phyloP scores from a whole-genome alignment of 2,329 filamentous ascomycete genomes.

The Epichloe aotearoae region DNA sequence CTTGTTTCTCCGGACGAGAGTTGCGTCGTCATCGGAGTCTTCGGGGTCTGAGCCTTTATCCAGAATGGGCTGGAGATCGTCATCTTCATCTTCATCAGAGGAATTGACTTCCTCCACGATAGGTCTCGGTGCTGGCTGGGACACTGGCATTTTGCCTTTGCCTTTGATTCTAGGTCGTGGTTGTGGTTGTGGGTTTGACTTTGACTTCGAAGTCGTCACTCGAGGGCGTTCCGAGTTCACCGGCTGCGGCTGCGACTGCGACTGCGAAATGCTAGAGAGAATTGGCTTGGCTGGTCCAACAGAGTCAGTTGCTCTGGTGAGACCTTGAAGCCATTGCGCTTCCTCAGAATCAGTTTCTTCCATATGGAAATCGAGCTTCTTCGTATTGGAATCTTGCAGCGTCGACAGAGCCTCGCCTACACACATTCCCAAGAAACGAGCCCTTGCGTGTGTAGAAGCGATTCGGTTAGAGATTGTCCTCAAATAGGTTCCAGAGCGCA shows the following conservation, averaged over 20 bases:
- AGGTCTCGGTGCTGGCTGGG: slow-evolving; percentile 24
- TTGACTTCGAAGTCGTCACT: background rate
- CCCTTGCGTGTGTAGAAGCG: slow-evolving; percentile 57
- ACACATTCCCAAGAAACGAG: slow-evolving; percentile 76
- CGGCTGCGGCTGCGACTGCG: too few relatives aligned
- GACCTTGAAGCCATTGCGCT: slow-evolving; percentile 57
- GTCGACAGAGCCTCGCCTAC: slow-evolving; percentile 61
- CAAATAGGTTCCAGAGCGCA: slow-evolving; percentile 62
- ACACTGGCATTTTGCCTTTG: slow-evolving; percentile 14
- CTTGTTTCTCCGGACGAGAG: slow-evolving; percentile 71
- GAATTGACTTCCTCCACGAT: slow-evolving; percentile 55
- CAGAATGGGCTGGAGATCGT: slow-evolving; percentile 33
- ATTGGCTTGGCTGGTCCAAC: slow-evolving; percentile 45
- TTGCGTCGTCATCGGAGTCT: slow-evolving; percentile 89
- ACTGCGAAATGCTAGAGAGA: slow-evolving; percentile 8
- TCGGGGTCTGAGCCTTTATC: slow-evolving; percentile 78
- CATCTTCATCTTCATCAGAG: slow-evolving; percentile 47
- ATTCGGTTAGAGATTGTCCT: slow-evolving; percentile 76
- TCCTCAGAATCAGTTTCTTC: slow-evolving; percentile 65
- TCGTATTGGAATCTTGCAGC: slow-evolving; percentile 54
- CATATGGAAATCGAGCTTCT: slow-evolving; percentile 69
- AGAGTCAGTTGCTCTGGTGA: slow-evolving; percentile 50
- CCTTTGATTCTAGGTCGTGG: background rate
- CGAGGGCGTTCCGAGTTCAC: background rate
- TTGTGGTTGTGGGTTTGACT: background rate